A percentile compares a stretch with the other conserved stretches of the same genome.
Conservation (phyloP, 2,329 filamentous ascomycete species). For the Fusarium multiceps region DNA sequence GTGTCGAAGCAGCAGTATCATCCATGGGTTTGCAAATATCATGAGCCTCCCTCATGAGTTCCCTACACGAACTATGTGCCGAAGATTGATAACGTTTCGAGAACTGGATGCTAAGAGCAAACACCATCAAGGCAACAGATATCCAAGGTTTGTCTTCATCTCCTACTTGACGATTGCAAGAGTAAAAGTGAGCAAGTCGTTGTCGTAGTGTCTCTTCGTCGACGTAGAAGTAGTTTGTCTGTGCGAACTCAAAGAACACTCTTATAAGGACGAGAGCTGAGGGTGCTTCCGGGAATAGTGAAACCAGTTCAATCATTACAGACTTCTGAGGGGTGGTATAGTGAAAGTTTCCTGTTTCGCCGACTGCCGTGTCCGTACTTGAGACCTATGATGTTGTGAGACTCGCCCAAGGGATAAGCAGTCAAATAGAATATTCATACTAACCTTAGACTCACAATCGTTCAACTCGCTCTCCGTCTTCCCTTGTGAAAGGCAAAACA, state of each 20-base stretch:
- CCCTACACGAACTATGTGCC: background rate
- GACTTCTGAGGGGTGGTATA: background rate
- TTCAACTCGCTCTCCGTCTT: conserved; percentile 28
- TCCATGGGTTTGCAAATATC: conserved; percentile 29
- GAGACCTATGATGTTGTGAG: conserved; percentile 14
- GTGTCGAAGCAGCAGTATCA: conserved; percentile 23
- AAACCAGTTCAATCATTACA: conserved; percentile 26
- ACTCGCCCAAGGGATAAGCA: too few species aligned
- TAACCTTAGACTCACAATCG: conserved; percentile 16
- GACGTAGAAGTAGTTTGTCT: conserved; percentile 43
- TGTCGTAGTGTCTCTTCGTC: conserved; percentile 34
- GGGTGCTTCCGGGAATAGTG: conserved; percentile 30
- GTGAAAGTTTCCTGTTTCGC: background rate
- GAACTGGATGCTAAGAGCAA: conserved; percentile 40
- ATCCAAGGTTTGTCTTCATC: conserved; percentile 35
- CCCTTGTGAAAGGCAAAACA: conserved; percentile 20
- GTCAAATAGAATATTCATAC: background rate
- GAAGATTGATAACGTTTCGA: conserved; percentile 26
- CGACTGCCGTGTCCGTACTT: background rate
- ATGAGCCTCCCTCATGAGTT: conserved; percentile 9
- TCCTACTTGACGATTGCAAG: background rate
- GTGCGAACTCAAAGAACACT: conserved; percentile 39
- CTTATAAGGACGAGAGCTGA: conserved; percentile 28
- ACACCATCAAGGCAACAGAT: conserved; percentile 39
- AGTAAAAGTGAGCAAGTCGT: conserved; percentile 33